phyloP scores from a whole-genome alignment of 495 filamentous ascomycete species.

The Mytilinidion resinicola region DNA sequence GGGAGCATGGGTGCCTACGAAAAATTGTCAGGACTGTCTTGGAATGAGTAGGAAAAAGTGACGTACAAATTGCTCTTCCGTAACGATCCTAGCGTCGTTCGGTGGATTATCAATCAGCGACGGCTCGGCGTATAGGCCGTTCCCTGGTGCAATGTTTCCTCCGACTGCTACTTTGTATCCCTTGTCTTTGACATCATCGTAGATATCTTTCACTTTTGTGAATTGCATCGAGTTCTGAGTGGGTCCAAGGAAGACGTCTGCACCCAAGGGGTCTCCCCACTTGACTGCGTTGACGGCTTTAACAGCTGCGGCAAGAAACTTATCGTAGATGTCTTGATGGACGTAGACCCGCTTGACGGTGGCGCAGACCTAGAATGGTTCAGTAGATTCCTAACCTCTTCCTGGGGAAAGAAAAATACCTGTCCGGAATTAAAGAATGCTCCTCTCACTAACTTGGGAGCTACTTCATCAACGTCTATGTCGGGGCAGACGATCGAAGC shows the following conservation, averaged over 20 bases:
- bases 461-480: conserved; percentile 49
- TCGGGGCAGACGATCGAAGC: conserved; percentile 55
- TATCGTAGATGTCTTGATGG: conserved; percentile 55
- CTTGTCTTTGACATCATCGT: conserved; percentile 21
- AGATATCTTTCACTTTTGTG: conserved; percentile 32
- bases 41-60: not conserved
- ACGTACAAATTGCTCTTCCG: conserved; percentile 31
- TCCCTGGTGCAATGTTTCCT: conserved; percentile 5
- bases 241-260: conserved; percentile 46
- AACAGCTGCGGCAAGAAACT: conserved; percentile 48
- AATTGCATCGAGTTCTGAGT: conserved; percentile 52
- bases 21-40: not conserved
- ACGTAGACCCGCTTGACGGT: conserved; percentile 57
- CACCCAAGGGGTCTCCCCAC: conserved; percentile 39
- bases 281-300: conserved; percentile 44
- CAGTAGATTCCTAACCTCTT: too few relatives aligned
- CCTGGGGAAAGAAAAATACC: not conserved
- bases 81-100: conserved; percentile 26
- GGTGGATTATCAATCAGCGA: conserved; percentile 33
- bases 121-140: conserved; percentile 29
- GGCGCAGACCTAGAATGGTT: conserved; percentile 44
- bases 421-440: conserved; percentile 56
- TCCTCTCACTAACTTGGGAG: conserved; percentile 44
- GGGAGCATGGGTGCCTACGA: conserved; percentile 44
- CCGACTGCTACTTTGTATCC: conserved; percentile 24